Conservation (phyloP, 441 rosid genomes). For the Cnidoscolus chayamansa region DNA sequence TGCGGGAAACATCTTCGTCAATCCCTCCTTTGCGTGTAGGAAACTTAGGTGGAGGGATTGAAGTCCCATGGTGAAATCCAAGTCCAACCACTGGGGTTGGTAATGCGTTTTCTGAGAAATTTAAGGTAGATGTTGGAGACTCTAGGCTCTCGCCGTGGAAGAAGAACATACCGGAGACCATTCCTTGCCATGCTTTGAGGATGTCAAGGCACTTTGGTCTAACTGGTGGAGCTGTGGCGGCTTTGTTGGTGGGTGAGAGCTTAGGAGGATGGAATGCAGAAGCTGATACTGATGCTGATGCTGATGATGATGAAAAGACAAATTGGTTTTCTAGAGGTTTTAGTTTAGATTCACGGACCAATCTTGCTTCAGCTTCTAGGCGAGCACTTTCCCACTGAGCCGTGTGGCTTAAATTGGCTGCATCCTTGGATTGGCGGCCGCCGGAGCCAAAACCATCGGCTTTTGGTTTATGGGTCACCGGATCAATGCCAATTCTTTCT, state of each 20-base stretch:
- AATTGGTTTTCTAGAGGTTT: not conserved
- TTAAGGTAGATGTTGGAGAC: constrained; percentile 72
- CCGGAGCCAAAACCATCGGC: not conserved
- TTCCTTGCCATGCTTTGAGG: constrained; percentile 41
- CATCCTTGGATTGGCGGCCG: not conserved
- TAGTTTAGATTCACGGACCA: constrained; percentile 31
- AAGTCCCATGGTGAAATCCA: constrained; percentile 24
- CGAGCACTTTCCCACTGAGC: constrained; percentile 51
- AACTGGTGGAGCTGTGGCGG: not conserved
- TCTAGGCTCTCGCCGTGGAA: constrained; percentile 29
- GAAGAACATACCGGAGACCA: constrained; percentile 23
- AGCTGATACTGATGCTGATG: no score
- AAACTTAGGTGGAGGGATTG: constrained; percentile 40
- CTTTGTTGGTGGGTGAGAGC: not conserved
- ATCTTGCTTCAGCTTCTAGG: constrained; percentile 46
- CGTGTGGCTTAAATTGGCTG: constrained; percentile 38
- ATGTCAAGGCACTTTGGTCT: constrained; percentile 39
- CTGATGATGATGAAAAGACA: not conserved
- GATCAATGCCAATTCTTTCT: constrained; percentile 8
- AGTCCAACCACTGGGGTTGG: constrained; percentile 17
- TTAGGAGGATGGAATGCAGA: no score
- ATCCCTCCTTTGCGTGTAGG: not conserved
- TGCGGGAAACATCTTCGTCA: not conserved
- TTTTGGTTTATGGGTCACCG: constrained; percentile 14
- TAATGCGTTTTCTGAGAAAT: constrained; percentile 42